A percentile compares a stretch with the other conserved stretches of the same genome.
These are phyloP conservation scores for Asterochloris sp. DNA, from an alignment of 139 green algal species.

Conservation along the genomic window DNA sequence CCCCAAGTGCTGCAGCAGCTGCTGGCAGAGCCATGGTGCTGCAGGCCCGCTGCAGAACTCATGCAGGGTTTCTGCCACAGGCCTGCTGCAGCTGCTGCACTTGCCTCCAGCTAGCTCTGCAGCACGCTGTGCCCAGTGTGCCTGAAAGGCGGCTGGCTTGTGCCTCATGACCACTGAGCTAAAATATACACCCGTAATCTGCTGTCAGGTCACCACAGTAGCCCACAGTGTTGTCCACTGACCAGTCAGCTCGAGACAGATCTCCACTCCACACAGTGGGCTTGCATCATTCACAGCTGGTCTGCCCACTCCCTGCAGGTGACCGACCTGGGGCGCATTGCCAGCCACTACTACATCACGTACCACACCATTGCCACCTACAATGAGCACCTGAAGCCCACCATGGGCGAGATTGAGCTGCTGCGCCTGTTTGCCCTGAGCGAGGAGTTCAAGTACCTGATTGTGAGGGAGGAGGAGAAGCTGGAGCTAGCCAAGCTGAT, in stretches of 20 bases:
- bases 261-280: too few species aligned
- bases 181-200: too few species aligned
- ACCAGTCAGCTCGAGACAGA: neutral
- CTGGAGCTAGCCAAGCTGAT: constrained; percentile 97
- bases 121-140: too few species aligned
- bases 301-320: constrained; percentile 38
- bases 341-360: constrained; percentile 96
- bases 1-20: neutral
- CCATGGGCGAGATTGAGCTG: constrained; percentile 98
- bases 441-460: constrained; percentile 46
- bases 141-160: too few species aligned
- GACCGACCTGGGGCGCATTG: constrained; percentile 93
- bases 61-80: too few species aligned
- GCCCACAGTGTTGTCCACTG: neutral
- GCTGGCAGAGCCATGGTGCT: too few species aligned
- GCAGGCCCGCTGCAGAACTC: too few species aligned
- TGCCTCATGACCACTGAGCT: too few species aligned
- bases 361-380: constrained; percentile 92
- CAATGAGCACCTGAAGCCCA: constrained; percentile 96
- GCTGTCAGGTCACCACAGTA: too few species aligned
- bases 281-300: too few species aligned
- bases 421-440: constrained; percentile 82
- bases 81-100: too few species aligned
- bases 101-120: too few species aligned
- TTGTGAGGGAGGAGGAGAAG: constrained; percentile 98